Percentiles rank a stretch among this genome's conserved stretches.
phyloP scores from a whole-genome alignment of 805 yeast species.

The Wickerhamiella nectarea region DNA sequence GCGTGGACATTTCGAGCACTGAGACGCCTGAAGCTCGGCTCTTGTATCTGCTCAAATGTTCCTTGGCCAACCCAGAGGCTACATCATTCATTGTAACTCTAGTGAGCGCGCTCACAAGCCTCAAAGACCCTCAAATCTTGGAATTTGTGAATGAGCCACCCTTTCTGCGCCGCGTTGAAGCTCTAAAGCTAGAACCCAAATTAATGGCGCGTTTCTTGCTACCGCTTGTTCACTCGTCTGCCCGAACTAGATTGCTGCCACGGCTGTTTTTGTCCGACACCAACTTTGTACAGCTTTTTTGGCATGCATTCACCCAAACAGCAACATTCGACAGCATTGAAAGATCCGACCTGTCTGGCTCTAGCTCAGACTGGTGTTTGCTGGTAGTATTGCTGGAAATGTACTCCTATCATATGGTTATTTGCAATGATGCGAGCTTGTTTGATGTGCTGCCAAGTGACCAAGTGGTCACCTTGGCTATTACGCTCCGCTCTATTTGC shows the following conservation, averaged over 20 bases:
- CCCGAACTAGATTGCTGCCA: constrained; percentile 1
- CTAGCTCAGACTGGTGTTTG: constrained; percentile 10
- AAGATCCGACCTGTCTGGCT: not conserved
- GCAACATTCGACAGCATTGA: not conserved
- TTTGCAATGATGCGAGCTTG: constrained; percentile 53
- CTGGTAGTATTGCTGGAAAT: constrained; percentile 44
- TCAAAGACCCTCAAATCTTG: not conserved
- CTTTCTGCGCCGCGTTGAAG: not conserved
- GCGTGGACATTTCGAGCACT: not conserved
- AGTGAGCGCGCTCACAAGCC: not conserved
- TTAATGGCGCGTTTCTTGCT: not conserved
- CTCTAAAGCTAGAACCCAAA: not conserved
- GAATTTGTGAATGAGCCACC: not conserved
- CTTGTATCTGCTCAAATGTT: not conserved
- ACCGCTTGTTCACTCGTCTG: not conserved
- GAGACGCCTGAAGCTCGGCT: not conserved
- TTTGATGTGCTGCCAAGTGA: constrained; percentile 31
- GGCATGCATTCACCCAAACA: constrained; percentile 11
- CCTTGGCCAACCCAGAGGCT: not conserved
- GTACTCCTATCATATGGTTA: constrained; percentile 50
- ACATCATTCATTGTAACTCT: not conserved
- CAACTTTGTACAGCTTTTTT: constrained; percentile 8
- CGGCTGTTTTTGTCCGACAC: not conserved
- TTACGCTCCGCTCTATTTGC: constrained; percentile 22
- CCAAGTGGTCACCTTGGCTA: constrained; percentile 31